Base-by-base conservation (phyloP, 805 yeast genomes). In the Metschnikowia lunata region DNA sequence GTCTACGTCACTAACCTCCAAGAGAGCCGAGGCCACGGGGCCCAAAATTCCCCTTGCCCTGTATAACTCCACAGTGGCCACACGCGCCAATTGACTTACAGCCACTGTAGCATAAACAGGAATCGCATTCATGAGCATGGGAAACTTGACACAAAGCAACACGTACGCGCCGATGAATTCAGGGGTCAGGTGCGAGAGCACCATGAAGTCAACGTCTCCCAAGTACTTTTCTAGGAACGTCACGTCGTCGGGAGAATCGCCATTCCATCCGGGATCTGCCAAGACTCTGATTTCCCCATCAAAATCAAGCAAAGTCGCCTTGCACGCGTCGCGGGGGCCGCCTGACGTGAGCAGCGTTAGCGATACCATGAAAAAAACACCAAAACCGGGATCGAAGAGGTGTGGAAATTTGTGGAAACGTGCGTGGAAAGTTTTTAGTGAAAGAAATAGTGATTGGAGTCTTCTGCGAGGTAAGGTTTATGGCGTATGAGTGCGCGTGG, bases 41-140 rank as follows among this genome's bases (percentile, higher is more conserved):
- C 97, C 97, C 33, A 86, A 66, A 0, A 88, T 58, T 1, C 97
- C 96, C 12, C 63, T 63, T 3, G 85, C 67, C 48, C 95, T 66
- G 60, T 89, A 93, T 28, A 78, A 68, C 54, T 93, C 99, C n/a
- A 87, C 78, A 0, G 95, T 84, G 6, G 95, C 73, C 13, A 88
- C 79, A 53, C 95, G 75, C 0, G 97, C 98, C 57, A 93, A 67
- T 56, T 88, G 90, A 10, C 83, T 74, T 1, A 90, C 85, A 0
- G 99, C 98, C n/a, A 88, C 64, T 0, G 99, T 91, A 0, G 97
- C 80, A 60, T 85, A 93, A 0, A 85, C 84, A 2, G 89, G 88
- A 23, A 90, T 77, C 30, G 78, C 70, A 2, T 82, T 69, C 70
- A 71, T 61, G 23, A 88, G 64, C 5, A 67, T 64, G 26, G 83